Evolutionary conservation across 1,139 yeast species (phyloP).

Genomic region (Blastobotrys elegans): DNA sequence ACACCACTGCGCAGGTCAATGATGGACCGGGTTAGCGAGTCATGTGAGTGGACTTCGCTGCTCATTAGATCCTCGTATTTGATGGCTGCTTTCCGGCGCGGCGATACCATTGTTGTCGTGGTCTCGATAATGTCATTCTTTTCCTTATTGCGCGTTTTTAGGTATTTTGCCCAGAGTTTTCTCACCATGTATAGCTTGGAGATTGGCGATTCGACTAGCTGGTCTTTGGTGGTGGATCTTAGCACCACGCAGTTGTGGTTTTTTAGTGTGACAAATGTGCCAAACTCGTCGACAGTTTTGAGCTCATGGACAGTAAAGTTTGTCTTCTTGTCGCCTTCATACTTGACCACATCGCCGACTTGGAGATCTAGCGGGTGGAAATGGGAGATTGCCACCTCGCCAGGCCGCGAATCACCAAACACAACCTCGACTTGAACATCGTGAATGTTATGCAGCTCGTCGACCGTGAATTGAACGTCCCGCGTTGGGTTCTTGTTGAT

Average conservation of each 20-base stretch:
- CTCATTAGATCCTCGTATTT: constrained; percentile 4
- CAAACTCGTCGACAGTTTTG: constrained; percentile 1
- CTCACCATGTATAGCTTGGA: constrained; percentile 20
- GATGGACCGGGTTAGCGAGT: background rate
- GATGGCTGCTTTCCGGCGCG: constrained; percentile 8
- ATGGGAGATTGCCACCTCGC: constrained; percentile 18
- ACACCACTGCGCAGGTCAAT: constrained; percentile 20
- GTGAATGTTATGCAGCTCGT: constrained; percentile 1
- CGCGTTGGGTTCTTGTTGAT: background rate
- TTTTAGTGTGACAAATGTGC: background rate
- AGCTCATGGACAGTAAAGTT: constrained; percentile 10
- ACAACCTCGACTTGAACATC: constrained; percentile 12
- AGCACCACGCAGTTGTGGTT: constrained; percentile 16
- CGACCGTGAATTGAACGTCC: background rate
- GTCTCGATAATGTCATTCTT: background rate
- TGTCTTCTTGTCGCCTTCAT: constrained; percentile 12
- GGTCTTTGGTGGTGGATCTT: background rate
- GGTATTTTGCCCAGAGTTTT: constrained; percentile 20
- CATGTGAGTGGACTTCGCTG: background rate
- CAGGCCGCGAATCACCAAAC: constrained; percentile 21
- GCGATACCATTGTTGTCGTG: background rate
- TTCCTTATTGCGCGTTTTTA: constrained; percentile 11
- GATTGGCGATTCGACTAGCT: constrained; percentile 15
- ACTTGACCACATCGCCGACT: constrained; percentile 12
- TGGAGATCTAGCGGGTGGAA: constrained; percentile 12